These are phyloP conservation scores for Scheffersomyces coipomensis DNA, from an alignment of 805 yeast genomes.

Conservation along the genomic window DNA sequence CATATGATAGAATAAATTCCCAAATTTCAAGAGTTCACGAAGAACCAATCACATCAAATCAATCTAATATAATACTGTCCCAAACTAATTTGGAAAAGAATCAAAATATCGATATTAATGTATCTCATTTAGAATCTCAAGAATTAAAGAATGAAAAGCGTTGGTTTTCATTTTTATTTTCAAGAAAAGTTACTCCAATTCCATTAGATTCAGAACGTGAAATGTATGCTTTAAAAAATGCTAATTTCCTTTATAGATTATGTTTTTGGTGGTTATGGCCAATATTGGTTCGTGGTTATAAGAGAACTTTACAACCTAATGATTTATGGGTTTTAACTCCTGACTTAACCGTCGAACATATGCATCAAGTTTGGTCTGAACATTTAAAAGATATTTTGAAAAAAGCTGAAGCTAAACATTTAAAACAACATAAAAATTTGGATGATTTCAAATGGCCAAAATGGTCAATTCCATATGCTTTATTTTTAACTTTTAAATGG, in stretches of 20 bases:
- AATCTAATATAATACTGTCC: neutral
- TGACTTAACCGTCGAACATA: slow-evolving; percentile 32
- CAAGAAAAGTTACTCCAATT: slow-evolving; percentile 49
- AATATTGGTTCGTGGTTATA: slow-evolving; percentile 38
- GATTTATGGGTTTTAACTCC: slow-evolving; percentile 38
- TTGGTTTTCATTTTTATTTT: slow-evolving; percentile 48
- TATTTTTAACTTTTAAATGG: slow-evolving; percentile 49
- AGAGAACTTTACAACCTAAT: slow-evolving; percentile 33
- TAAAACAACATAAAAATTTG: slow-evolving; percentile 13
- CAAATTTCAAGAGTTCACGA: neutral
- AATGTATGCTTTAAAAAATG: slow-evolving; percentile 44
- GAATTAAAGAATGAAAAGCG: slow-evolving; percentile 48
- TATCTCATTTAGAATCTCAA: slow-evolving; percentile 12
- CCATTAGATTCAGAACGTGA: slow-evolving; percentile 51
- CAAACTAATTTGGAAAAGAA: neutral
- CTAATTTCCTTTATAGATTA: slow-evolving; percentile 39
- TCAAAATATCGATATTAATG: neutral
- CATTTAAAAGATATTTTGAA: slow-evolving; percentile 20
- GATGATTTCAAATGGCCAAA: slow-evolving; percentile 40
- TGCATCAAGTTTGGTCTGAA: slow-evolving; percentile 28
- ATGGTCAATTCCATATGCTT: slow-evolving; percentile 38
- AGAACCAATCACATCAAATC: neutral
- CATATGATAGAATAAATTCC: neutral
- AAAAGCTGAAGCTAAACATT: slow-evolving; percentile 17
- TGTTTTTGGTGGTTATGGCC: slow-evolving; percentile 42